A percentile compares a stretch with the other conserved stretches of the same genome.
phyloP scores from a whole-genome alignment of 2,329 filamentous ascomycete species.

The Aspergillus latus region DNA sequence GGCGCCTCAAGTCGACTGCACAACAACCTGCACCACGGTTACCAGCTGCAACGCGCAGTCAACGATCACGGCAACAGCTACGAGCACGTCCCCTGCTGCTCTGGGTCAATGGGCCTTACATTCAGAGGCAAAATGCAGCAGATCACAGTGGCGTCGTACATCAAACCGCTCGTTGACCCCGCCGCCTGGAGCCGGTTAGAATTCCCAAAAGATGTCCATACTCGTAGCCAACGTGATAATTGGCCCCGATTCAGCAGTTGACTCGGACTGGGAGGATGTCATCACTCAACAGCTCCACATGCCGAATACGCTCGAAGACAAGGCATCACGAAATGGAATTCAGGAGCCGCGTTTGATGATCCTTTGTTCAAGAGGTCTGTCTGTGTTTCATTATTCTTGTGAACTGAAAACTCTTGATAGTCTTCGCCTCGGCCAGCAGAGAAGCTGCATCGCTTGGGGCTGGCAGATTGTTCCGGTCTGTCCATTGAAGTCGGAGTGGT shows the following conservation, averaged over 20 bases:
- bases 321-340: no score
- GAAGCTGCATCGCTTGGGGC: no score
- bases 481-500: no score
- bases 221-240: slow-evolving; percentile 22
- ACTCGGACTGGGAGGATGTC: slow-evolving; percentile 13
- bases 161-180: slow-evolving; percentile 21
- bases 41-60: not conserved
- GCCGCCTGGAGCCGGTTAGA: slow-evolving; percentile 18
- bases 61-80: not conserved
- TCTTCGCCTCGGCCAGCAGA: no score
- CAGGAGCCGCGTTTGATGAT: no score
- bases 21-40: not conserved
- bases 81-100: not conserved
- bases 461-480: no score
- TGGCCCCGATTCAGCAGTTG: slow-evolving; percentile 17
- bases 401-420: no score
- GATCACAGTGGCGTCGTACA: slow-evolving; percentile 23
- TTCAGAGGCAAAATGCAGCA: slow-evolving; percentile 14
- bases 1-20: not conserved
- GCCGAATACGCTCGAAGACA: no score
- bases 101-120: not conserved
- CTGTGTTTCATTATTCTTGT: no score
- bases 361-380: no score
- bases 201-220: slow-evolving; percentile 13
- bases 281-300: no score